Conservation (phyloP, 2,329 filamentous ascomycete genomes). For the Fusarium fracticaudum region DNA sequence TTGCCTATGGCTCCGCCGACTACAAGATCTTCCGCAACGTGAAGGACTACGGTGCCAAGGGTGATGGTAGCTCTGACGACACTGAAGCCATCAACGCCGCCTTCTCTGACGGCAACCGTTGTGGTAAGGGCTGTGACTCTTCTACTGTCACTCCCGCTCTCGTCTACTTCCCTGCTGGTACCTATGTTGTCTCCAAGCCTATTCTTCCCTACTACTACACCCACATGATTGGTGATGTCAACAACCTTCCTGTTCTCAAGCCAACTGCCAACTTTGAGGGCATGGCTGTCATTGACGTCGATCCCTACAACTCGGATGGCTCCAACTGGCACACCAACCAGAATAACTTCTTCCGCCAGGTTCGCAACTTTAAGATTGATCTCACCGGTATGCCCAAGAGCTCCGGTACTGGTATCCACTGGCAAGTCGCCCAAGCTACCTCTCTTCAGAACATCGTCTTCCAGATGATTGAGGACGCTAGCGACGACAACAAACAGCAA, state of each 20-base stretch:
- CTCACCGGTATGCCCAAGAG: conserved; percentile 70
- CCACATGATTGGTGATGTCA: conserved; percentile 85
- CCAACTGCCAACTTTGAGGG: conserved; percentile 77
- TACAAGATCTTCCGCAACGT: conserved; percentile 84
- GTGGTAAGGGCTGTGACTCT: conserved; percentile 83
- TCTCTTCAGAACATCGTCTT: conserved; percentile 84
- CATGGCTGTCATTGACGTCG: conserved; percentile 88
- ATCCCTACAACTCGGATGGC: conserved; percentile 79
- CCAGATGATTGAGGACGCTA: conserved; percentile 76
- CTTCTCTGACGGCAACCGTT: conserved; percentile 80
- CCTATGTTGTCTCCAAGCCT: conserved; percentile 81
- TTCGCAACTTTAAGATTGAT: conserved; percentile 85
- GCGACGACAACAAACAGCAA: conserved; percentile 72
- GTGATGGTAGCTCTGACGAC: conserved; percentile 78
- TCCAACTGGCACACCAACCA: conserved; percentile 83
- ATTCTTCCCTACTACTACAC: conserved; percentile 93
- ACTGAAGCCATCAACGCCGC: conserved; percentile 88
- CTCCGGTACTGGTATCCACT: conserved; percentile 78
- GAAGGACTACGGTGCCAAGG: conserved; percentile 77
- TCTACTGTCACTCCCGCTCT: conserved; percentile 84
- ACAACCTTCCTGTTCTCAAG: conserved; percentile 78
- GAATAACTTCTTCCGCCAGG: conserved; percentile 84
- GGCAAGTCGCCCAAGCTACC: conserved; percentile 87
- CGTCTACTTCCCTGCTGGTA: conserved; percentile 91
- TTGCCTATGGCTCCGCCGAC: conserved; percentile 65